phyloP scores from a whole-genome alignment of 306 rosid species.

The Rubus idaeus region DNA sequence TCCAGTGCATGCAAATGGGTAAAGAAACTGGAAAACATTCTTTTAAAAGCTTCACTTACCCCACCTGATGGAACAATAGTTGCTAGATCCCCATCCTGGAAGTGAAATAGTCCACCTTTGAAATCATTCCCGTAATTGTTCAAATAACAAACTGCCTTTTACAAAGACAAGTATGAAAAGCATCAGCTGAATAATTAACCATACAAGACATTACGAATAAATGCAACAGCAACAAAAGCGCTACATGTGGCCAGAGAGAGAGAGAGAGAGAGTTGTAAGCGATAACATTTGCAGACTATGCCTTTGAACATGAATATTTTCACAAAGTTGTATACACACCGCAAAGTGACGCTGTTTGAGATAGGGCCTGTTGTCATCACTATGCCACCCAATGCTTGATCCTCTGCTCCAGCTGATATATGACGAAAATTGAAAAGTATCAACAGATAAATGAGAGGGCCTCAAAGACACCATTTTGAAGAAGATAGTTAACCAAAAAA shows the following conservation, averaged over 20 bases:
- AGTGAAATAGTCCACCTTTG: slow-evolving; percentile 79
- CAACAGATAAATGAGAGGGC: slow-evolving; percentile 2
- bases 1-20: slow-evolving; percentile 1
- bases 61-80: slow-evolving; percentile 64
- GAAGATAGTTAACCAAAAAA: slow-evolving; percentile 3
- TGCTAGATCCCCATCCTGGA: slow-evolving; percentile 72
- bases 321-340: slow-evolving; percentile 40
- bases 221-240: not conserved
- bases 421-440: not conserved
- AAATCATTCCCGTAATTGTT: slow-evolving; percentile 70
- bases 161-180: slow-evolving; percentile 32
- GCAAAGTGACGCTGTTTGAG: slow-evolving; percentile 82
- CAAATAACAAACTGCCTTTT: slow-evolving; percentile 87
- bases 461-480: not conserved
- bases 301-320: not conserved
- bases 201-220: not conserved
- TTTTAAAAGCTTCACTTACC: slow-evolving; percentile 50
- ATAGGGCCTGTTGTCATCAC: slow-evolving; percentile 88
- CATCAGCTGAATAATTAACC: slow-evolving; percentile 24
- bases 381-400: slow-evolving; percentile 95
- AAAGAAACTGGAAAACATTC: slow-evolving; percentile 6
- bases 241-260: not conserved
- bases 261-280: not conserved
- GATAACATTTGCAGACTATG: not conserved
- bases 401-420: slow-evolving; percentile 77